Conservation (phyloP, 371 early-diverging fungal genomes). For the Mortierella sp. region DNA sequence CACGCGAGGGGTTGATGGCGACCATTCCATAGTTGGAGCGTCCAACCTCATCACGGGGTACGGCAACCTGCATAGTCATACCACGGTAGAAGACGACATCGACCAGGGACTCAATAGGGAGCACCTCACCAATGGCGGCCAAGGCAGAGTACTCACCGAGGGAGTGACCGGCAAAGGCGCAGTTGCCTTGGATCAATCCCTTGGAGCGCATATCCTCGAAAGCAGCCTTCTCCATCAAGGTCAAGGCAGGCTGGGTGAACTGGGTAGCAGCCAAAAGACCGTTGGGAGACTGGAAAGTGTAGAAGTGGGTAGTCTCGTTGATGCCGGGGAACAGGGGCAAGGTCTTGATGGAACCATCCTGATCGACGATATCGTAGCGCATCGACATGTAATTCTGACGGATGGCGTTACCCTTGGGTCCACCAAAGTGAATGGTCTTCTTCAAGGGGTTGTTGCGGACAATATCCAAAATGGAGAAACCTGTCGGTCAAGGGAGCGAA, state of each 20-base stretch:
- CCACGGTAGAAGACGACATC: conserved; percentile 98
- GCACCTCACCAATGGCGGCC: conserved; percentile 90
- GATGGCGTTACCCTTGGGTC: conserved; percentile 90
- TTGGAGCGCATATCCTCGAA: conserved; percentile 93
- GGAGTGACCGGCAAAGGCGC: conserved; percentile 96
- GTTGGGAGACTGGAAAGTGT: conserved; percentile 91
- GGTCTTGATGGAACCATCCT: conserved; percentile 78
- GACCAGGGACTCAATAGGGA: conserved; percentile 88
- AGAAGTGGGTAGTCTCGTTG: conserved; percentile 82
- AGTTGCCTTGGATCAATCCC: conserved; percentile 86
- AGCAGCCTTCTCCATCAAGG: conserved; percentile 93
- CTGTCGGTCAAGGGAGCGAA: background rate
- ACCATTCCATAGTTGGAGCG: conserved; percentile 96
- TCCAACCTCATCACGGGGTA: conserved; percentile 85
- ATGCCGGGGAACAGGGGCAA: conserved; percentile 94
- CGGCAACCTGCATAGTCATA: conserved; percentile 97
- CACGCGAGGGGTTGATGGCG: conserved; percentile 95
- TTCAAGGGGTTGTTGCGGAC: conserved; percentile 92
- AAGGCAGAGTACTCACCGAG: conserved; percentile 97
- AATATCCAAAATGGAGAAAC: conserved; percentile 93
- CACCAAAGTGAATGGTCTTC: conserved; percentile 96
- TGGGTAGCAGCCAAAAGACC: conserved; percentile 96
- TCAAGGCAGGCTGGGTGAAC: conserved; percentile 95
- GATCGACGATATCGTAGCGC: conserved; percentile 89
- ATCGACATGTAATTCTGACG: conserved; percentile 92